Evolutionary conservation across 2,329 filamentous ascomycete species (phyloP), one percentile per base, ranked within the genome.

Genomic region (Fusarium sp.): DNA sequence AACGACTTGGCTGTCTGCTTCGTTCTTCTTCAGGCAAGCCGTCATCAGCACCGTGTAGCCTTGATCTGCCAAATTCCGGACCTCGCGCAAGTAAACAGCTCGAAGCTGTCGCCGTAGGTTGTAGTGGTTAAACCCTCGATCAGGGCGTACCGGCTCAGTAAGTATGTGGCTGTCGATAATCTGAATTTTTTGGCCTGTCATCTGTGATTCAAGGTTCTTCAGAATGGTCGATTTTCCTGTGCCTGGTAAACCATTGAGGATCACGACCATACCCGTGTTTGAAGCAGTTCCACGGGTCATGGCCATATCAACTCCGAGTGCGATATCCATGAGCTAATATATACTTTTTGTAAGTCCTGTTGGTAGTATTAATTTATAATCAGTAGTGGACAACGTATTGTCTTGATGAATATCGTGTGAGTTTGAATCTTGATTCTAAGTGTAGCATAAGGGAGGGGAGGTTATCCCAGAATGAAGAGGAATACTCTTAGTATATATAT

Each of bases 101-200:
- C 61, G 56, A 6, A 44, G 41, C 11, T 36, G 32, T 7, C 37
- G 47, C 21, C 45, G 36, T 8, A 31, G 33, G 19, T 25, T 6
- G 15, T 52, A 53, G 14, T 53, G 50, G 4, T 53, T 36, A 4
- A 53, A 17, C 2, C 15, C 50, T n/a, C 43, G 35, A 13, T 48
- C 50, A 31, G 46, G 31, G 25, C 19, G 47, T 4, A 42, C 21
- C 8, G 36, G 50, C 7, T 43, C 27, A 4, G 53, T 45, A 43
- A 61, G 57, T 9, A 61, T 32, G 9, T 51, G 47, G 6, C 42
- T 64, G 29, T 65, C 39, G 25, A 65, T 33, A 21, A 62, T 17
- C 4, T 21, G 36, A 4, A 37, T 43, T 2, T 46, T 46, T 7
- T 39, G 38, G 14, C 19, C 21, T 4, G 21, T 9, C n/a, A 47